These are phyloP conservation scores for Nyssa sinensis DNA, from an alignment of 148 eudicot species.

Conservation along the genomic window DNA sequence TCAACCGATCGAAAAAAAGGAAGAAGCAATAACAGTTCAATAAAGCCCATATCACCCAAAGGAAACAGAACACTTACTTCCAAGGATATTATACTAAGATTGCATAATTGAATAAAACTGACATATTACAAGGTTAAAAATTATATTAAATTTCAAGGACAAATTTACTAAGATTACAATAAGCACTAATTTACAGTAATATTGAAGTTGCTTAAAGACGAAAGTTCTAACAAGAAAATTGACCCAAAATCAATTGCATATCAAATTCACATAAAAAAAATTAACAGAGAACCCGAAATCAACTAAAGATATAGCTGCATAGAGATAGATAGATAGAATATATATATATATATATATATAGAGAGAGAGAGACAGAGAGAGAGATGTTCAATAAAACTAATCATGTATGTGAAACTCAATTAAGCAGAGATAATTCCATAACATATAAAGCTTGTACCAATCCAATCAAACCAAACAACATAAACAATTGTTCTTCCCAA, in stretches of 20 bases:
- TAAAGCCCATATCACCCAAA: neutral
- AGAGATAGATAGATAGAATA: too few species aligned
- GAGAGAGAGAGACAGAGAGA: too few species aligned
- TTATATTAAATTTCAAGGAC: neutral
- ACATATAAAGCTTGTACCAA: neutral
- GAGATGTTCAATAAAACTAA: too few species aligned
- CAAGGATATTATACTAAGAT: neutral
- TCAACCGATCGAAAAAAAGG: too few species aligned
- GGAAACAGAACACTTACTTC: neutral
- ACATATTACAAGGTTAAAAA: too few species aligned
- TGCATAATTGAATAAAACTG: too few species aligned
- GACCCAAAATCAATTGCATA: neutral
- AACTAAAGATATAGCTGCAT: neutral
- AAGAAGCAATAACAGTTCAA: neutral
- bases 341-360: too few species aligned
- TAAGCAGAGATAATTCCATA: neutral
- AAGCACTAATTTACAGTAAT: neutral
- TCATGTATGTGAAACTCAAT: too few species aligned
- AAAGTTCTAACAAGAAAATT: neutral
- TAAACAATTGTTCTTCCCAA: neutral
- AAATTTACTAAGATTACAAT: too few species aligned
- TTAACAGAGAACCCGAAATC: too few species aligned
- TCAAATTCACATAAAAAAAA: neutral
- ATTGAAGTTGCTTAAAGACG: neutral
- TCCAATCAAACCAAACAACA: neutral